Evolutionary conservation across 805 yeast genomes (phyloP).

Genomic region (Lipomyces chichibuensis): DNA sequence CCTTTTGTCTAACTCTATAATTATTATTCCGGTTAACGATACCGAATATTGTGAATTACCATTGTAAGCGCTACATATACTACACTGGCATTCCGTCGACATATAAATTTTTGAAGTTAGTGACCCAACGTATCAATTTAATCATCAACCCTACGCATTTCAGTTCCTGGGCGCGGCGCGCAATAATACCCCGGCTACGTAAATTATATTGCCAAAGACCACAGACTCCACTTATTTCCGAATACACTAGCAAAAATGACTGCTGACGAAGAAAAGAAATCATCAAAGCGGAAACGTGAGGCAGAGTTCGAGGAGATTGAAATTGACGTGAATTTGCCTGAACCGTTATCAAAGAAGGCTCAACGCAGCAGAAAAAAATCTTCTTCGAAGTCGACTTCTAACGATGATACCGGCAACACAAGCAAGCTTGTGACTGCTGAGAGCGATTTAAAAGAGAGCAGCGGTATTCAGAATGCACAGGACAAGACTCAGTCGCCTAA

Average conservation of each 20-base stretch:
- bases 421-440: slow-evolving; percentile 14
- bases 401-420: slow-evolving; percentile 45
- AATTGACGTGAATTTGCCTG: slow-evolving; percentile 55
- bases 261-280: not conserved
- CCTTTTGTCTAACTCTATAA: too few relatives aligned
- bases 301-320: slow-evolving; percentile 46
- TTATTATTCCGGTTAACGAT: too few relatives aligned
- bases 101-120: too few relatives aligned
- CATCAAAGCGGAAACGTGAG: slow-evolving; percentile 20
- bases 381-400: slow-evolving; percentile 46
- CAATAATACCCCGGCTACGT: too few relatives aligned
- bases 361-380: slow-evolving; percentile 68
- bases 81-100: too few relatives aligned
- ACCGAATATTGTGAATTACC: too few relatives aligned
- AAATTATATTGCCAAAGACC: too few relatives aligned
- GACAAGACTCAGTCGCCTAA: slow-evolving; percentile 42
- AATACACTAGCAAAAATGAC: not conserved
- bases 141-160: not conserved
- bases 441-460: slow-evolving; percentile 7
- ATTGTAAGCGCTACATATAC: too few relatives aligned
- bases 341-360: slow-evolving; percentile 90
- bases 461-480: slow-evolving; percentile 41
- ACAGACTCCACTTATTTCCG: too few relatives aligned
- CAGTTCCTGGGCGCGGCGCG: not conserved
- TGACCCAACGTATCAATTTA: too few relatives aligned